Evolutionary conservation across 371 early-diverging fungal species (phyloP), one percentile per base, ranked within the genome.

Genomic region (Apophysomyces trapeziformis): DNA sequence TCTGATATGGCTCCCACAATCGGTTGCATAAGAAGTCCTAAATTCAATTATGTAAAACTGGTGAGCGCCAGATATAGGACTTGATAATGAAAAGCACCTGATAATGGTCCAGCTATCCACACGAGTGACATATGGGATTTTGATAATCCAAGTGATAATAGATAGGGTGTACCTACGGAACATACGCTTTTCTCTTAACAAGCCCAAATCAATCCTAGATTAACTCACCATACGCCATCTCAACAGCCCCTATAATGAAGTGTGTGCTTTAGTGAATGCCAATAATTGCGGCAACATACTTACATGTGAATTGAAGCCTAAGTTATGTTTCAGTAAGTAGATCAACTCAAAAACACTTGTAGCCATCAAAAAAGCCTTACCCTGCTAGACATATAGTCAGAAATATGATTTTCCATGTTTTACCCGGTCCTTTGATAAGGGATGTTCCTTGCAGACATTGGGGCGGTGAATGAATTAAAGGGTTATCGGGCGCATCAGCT

Each of bases 51-150:
- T 58, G 36, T 13, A 56, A 35, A 4, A 35, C 13, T 1, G 13
- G 32, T 26, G 32, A 26, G 32, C 32, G 32, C 32, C 32, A 26
- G 32, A 26, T 26, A 26, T 26, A 26, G 32, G 32, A 26, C 2
- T 26, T 26, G 2, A 59, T 35, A 9, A 44, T 8, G 45, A 43
- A 21, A 50, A 66, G 65, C 86, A 90, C 90, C 96, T 16, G 95
- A 94, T n/a, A 98, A 82, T 11, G 98, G 98, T 0, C 98, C 98
- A 9, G 96, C 96, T 64, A 98, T 86, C 98, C 98, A 98, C 9
- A 97, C 97, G 26, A 97, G 77, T 6, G 96, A 94, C 85, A 93
- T 91, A 56, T 88, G 72, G 4, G 96, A 86, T 68, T 93, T 92
- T 18, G 92, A 83, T 45, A 97, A 73, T 0, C 95, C 96, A n/a